Percentiles rank a stretch among this genome's conserved stretches.
phyloP scores from a whole-genome alignment of 2,329 filamentous ascomycete species.

The Fusarium camptoceras region DNA sequence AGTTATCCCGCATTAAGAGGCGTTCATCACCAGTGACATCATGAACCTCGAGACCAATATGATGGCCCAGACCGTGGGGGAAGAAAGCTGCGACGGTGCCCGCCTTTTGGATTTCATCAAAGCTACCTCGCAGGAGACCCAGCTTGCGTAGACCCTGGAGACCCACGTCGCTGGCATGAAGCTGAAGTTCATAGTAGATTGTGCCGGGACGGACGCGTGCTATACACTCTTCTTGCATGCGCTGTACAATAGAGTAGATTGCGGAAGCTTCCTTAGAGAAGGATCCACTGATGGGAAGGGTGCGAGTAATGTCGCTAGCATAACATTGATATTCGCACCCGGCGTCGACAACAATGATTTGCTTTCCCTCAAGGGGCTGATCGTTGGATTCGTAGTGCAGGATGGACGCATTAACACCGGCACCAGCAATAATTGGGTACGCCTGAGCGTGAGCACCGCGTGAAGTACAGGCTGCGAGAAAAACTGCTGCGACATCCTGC shows the following conservation, averaged over 20 bases:
- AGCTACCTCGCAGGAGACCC: constrained; percentile 76
- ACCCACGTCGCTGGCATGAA: constrained; percentile 78
- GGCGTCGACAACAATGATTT: constrained; percentile 86
- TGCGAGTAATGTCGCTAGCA: constrained; percentile 89
- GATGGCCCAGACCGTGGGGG: constrained; percentile 73
- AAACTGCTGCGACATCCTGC: constrained; percentile 83
- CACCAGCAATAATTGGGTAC: constrained; percentile 89
- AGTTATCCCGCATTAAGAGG: constrained; percentile 48
- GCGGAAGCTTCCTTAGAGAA: constrained; percentile 76
- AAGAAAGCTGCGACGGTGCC: constrained; percentile 72
- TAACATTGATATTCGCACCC: constrained; percentile 89
- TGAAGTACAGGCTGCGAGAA: constrained; percentile 77
- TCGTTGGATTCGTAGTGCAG: constrained; percentile 90
- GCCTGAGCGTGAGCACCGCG: constrained; percentile 81
- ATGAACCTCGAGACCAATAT: constrained; percentile 74
- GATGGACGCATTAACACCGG: constrained; percentile 83
- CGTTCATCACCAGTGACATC: constrained; percentile 62
- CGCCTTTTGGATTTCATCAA: constrained; percentile 63
- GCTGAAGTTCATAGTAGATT: constrained; percentile 77
- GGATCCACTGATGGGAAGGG: constrained; percentile 78
- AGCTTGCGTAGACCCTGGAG: constrained; percentile 76
- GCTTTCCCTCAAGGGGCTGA: constrained; percentile 73
- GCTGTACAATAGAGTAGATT: constrained; percentile 81
- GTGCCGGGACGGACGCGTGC: constrained; percentile 74
- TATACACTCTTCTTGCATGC: constrained; percentile 85